Base-by-base conservation (phyloP, 108 stramenopile genomes). In the Nitzschia sp. region DNA sequence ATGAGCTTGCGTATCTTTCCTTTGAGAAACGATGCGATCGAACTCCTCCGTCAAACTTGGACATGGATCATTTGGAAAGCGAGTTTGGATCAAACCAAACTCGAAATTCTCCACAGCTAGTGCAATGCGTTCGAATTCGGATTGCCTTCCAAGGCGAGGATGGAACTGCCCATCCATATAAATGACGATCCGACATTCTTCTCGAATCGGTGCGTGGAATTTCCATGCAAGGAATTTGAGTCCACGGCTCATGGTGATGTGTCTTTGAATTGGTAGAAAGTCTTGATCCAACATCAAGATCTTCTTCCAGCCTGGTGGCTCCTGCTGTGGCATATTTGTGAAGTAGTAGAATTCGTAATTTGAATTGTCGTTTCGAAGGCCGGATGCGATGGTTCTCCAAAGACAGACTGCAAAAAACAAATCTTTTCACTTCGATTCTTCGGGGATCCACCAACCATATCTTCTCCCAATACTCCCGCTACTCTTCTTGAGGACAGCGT, bases 211-310 rank as follows among this genome's bases (percentile, higher is more conserved):
- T 26, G 24, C 21, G 45, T 38, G 11, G 64, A 59, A 26, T 35
- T 54, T 62, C 29, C 53, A 65, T 18, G 45, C 72, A 35, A 62
- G 54, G 54, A 73, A 73, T 29, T 73, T 73, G 18, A 49, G 54
- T 38, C 35, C 56, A 34, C 72, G 63, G 3, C 56, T 59, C 23
- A 59, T 46, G 1, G 63, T 73, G 36, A 73, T 73, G 45, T 36
- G 47, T 30, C 72, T 27, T 19, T 28, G 21, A 32, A 29, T 19
- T 6, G 27, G 27, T n/a, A 21, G 4, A 29, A 59, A 29, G n/a
- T 8, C n/a, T 9, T n/a, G 24, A 45, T 63, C 61, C 17, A 15
- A 45, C 26, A 32, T 19, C 8, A 66, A 8, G n/a, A 66, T 66
- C 27, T 54, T 54, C 13, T 27, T 66, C 65, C 65, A 66, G 4